Evolutionary conservation across 2,329 filamentous ascomycete species (phyloP).

Genomic region (Stagonosporopsis vannaccii): DNA sequence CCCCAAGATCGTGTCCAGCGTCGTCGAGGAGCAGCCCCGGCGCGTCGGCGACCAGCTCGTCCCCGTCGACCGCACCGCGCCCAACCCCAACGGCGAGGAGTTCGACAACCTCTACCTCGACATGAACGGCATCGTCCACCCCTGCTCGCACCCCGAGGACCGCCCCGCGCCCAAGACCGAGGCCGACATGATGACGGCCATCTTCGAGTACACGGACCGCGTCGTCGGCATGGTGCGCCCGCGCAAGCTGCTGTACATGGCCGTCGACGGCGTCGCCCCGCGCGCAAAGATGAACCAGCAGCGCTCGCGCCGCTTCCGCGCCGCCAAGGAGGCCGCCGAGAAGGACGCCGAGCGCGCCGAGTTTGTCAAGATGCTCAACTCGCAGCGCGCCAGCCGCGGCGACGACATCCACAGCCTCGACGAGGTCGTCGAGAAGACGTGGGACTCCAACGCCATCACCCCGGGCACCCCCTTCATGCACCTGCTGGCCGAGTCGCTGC

Average conservation of each 20-base stretch:
- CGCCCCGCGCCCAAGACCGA: slow-evolving; percentile 89
- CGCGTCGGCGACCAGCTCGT: slow-evolving; percentile 84
- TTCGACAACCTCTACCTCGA: slow-evolving; percentile 98
- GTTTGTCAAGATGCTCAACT: slow-evolving; percentile 81
- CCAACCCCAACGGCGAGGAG: slow-evolving; percentile 97
- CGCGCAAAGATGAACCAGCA: slow-evolving; percentile 99
- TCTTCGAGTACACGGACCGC: slow-evolving; percentile 98
- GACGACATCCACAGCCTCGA: slow-evolving; percentile 67
- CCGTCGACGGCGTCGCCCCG: slow-evolving; percentile 95
- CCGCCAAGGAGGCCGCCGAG: slow-evolving; percentile 91
- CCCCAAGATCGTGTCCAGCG: slow-evolving; percentile 93
- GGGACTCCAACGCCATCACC: slow-evolving; percentile 88
- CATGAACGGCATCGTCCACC: slow-evolving; percentile 99
- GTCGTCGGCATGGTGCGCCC: slow-evolving; percentile 99
- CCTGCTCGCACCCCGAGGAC: slow-evolving; percentile 97
- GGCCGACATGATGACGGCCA: slow-evolving; percentile 98
- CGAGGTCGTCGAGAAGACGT: slow-evolving; percentile 82
- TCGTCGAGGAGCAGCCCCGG: slow-evolving; percentile 83
- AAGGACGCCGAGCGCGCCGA: slow-evolving; percentile 92
- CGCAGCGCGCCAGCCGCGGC: slow-evolving; percentile 66
- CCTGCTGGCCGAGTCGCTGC: slow-evolving; percentile 84
- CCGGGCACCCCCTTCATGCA: slow-evolving; percentile 99
- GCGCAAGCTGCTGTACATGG: slow-evolving; percentile 95
- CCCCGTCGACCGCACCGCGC: slow-evolving; percentile 81
- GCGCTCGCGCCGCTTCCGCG: slow-evolving; percentile 91